Percentiles rank a stretch among this genome's conserved stretches.
phyloP scores from a whole-genome alignment of 371 early-diverging fungal genomes.

The Smittium culicis region DNA sequence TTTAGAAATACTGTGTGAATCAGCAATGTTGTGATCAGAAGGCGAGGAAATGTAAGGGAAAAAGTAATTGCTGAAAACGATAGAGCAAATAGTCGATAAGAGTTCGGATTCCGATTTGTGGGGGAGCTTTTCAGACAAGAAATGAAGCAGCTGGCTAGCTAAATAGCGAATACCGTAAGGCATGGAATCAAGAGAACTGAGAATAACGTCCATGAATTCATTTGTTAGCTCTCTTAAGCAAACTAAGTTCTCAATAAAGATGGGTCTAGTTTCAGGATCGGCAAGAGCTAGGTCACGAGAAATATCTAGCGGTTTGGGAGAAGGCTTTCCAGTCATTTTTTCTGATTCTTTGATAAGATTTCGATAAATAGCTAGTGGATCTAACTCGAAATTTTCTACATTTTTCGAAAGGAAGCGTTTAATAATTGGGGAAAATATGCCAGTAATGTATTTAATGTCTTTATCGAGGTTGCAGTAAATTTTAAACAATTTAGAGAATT shows the following conservation, averaged over 20 bases:
- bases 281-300: constrained; percentile 66
- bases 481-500: constrained; percentile 87
- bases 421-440: constrained; percentile 67
- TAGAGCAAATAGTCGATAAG: constrained; percentile 73
- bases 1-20: constrained; percentile 54
- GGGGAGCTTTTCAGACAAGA: constrained; percentile 69
- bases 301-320: constrained; percentile 57
- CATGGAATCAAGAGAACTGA: constrained; percentile 60
- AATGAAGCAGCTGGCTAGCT: constrained; percentile 67
- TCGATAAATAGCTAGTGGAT: constrained; percentile 81
- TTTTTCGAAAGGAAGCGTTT: constrained; percentile 57
- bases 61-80: constrained; percentile 92
- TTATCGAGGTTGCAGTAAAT: constrained; percentile 89
- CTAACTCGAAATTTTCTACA: constrained; percentile 74
- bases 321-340: constrained; percentile 68
- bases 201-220: constrained; percentile 65
- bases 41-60: constrained; percentile 98
- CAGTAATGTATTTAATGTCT: constrained; percentile 81
- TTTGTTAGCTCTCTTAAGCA: constrained; percentile 64
- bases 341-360: constrained; percentile 79
- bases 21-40: constrained; percentile 90
- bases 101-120: constrained; percentile 61
- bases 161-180: constrained; percentile 95
- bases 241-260: constrained; percentile 55
- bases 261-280: constrained; percentile 70